Conservation (phyloP, 805 yeast genomes). For the Hanseniaspora thailandica region DNA sequence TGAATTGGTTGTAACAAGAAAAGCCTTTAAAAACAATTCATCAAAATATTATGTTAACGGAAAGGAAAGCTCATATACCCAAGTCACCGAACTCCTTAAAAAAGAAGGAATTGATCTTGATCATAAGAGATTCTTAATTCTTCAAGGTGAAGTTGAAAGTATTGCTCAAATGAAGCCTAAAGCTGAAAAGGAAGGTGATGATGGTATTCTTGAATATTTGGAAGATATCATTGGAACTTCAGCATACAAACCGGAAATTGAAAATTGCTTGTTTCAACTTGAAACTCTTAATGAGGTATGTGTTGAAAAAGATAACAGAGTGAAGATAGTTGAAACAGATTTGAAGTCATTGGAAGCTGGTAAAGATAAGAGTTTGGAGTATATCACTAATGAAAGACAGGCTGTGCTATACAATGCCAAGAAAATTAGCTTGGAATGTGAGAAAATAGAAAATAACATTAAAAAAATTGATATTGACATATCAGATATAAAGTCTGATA, state of each 20-base stretch:
- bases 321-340: conserved; percentile 69
- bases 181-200: conserved; percentile 84
- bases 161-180: conserved; percentile 98
- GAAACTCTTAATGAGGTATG: conserved; percentile 73
- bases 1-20: conserved; percentile 59
- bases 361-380: conserved; percentile 58
- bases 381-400: conserved; percentile 51
- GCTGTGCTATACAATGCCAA: conserved; percentile 43
- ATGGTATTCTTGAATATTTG: conserved; percentile 83
- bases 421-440: conserved; percentile 34
- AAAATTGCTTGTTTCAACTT: conserved; percentile 44
- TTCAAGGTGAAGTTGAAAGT: conserved; percentile 97
- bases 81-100: conserved; percentile 62
- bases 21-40: conserved; percentile 61
- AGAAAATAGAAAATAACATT: conserved; percentile 29
- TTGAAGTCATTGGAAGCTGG: conserved; percentile 49
- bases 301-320: conserved; percentile 66
- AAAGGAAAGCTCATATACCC: conserved; percentile 56
- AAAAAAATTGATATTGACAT: conserved; percentile 33
- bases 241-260: conserved; percentile 65
- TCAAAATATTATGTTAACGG: conserved; percentile 71
- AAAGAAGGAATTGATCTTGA: conserved; percentile 85
- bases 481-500: conserved; percentile 31
- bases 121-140: conserved; percentile 83
- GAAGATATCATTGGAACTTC: conserved; percentile 97